Conservation (phyloP, 2,329 filamentous ascomycete species). For the Aspergillus vadensis region DNA sequence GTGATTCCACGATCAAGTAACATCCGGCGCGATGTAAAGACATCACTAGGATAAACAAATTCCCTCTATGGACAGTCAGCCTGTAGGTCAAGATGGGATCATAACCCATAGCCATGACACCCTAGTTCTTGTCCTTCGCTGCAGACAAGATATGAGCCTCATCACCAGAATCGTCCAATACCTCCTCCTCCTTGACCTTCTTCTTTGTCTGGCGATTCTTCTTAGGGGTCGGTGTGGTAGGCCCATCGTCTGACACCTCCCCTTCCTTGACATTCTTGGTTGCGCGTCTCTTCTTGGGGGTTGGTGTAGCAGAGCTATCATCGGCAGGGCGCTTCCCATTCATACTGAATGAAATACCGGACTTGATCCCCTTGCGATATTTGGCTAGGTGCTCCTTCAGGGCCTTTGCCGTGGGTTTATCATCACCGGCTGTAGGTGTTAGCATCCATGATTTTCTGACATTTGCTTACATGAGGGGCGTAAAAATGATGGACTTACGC, state of each 20-base stretch:
- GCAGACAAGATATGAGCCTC: neutral
- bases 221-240: neutral
- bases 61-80: no score
- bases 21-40: no score
- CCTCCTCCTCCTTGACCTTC: neutral
- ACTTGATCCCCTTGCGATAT: constrained; percentile 14
- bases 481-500: constrained; percentile 2
- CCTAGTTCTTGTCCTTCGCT: no score
- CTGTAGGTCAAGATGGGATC: no score
- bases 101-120: no score
- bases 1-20: no score
- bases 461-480: neutral
- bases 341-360: constrained; percentile 14
- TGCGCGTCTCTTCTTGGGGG: neutral
- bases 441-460: neutral
- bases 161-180: neutral
- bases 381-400: constrained; percentile 17
- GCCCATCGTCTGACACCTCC: neutral
- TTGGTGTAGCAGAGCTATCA: neutral
- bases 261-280: neutral
- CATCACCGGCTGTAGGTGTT: constrained; percentile 2
- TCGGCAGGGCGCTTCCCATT: neutral
- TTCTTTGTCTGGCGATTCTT: neutral
- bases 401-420: constrained; percentile 18
- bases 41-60: no score